Evolutionary conservation across 2,329 filamentous ascomycete species (phyloP), one percentile per base, ranked within the genome.

Genomic region (Penicillium sp.): DNA sequence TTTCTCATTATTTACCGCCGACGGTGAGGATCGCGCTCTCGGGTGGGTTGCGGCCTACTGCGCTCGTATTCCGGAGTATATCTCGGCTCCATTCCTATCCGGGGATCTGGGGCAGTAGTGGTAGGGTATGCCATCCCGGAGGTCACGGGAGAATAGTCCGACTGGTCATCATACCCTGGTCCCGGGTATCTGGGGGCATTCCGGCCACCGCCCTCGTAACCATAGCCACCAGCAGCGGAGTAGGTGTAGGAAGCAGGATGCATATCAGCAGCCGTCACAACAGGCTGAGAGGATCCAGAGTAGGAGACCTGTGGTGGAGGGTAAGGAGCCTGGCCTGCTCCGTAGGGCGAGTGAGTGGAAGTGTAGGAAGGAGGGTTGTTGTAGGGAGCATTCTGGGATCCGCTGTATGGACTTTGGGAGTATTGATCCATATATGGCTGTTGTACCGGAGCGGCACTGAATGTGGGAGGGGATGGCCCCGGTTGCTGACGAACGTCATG

Each of bases 41-140:
- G 69, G 57, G 72, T 61, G 60, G 68, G 65, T 53, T 72, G 72
- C 61, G 70, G 69, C 61, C 72, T 70, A 66, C 62, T 71, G 58
- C 68, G 70, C 58, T 73, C 71, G 56, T 66, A 67, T 54, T 75
- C 73, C 59, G 71, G 68, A 52, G 72, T 71, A 60, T 74, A 75
- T 70, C 73, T 74, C 51, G 70, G 63, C 51, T 74, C 73, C 66
- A 74, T 71, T 69, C 65, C 67, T 67, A 73, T 71, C 67, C 73
- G 71, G 45, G 70, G 65, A 53, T 75, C 73, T 56, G 72, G 64
- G 62, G 70, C 70, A 59, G 70, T 69, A 46, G 68, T 73, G 48
- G 72, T 54, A 56, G 73, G 70, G 60, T 75, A 75, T 45, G 65
- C 59, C 57, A 73, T 74, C 60, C 70, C 70, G 50, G 72, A 67